Percentiles rank a stretch among this genome's conserved stretches.
Conservation (phyloP, 1,284 basidiomycete genomes). For the Ganoderma boninense region DNA sequence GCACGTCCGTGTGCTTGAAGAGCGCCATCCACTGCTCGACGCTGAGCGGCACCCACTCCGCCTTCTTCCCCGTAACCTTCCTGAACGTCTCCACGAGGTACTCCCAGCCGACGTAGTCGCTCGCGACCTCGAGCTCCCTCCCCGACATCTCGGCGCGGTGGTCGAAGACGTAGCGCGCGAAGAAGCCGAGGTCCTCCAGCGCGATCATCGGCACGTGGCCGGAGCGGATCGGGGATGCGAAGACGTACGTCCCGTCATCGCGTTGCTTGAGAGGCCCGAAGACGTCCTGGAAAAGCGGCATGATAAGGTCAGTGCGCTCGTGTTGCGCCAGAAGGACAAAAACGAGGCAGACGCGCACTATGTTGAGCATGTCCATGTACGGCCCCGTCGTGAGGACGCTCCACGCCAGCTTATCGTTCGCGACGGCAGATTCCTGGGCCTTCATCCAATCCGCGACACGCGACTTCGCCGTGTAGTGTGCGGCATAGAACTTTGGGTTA, state of each 20-base stretch:
- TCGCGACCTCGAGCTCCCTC: conserved; percentile 50
- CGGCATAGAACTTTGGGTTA: conserved; percentile 40
- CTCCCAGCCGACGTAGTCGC: conserved; percentile 54
- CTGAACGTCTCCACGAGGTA: conserved; percentile 52
- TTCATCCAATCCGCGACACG: conserved; percentile 51
- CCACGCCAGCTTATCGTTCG: conserved; percentile 47
- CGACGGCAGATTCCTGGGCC: conserved; percentile 48
- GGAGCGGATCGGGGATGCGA: conserved; percentile 33
- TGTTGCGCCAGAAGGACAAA: not conserved
- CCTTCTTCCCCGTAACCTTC: conserved; percentile 47
- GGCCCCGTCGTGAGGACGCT: conserved; percentile 49
- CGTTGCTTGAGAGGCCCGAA: conserved; percentile 40
- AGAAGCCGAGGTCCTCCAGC: conserved; percentile 45
- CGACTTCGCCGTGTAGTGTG: conserved; percentile 48
- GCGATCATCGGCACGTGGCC: conserved; percentile 43
- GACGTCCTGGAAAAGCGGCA: conserved; percentile 23
- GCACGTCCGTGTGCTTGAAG: conserved; percentile 41
- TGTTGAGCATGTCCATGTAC: conserved; percentile 45
- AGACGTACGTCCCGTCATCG: conserved; percentile 41
- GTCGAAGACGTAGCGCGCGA: conserved; percentile 50
- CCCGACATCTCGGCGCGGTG: conserved; percentile 50
- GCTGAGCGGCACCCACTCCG: conserved; percentile 44
- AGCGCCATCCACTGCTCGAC: conserved; percentile 51
- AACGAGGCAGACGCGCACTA: conserved; percentile 26
- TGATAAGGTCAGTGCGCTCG: not conserved